Conservation (phyloP, 306 rosid species). For the Betula pendula region DNA sequence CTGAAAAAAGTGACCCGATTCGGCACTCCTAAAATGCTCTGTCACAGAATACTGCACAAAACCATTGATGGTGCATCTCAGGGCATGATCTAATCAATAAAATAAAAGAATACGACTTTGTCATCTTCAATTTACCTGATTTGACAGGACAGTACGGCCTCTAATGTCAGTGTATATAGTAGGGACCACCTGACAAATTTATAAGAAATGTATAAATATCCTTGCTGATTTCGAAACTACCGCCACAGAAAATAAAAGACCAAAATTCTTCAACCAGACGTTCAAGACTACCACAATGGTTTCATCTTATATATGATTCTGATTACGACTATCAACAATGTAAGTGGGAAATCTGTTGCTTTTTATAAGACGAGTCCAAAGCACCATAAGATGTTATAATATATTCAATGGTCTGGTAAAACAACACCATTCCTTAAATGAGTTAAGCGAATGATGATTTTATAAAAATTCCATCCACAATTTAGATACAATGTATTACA, state of each 20-base stretch:
- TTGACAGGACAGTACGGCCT: slow-evolving; percentile 67
- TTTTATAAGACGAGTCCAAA: not conserved
- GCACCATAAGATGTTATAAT: not conserved
- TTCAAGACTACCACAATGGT: not conserved
- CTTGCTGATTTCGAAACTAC: not conserved
- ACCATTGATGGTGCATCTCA: slow-evolving; percentile 28
- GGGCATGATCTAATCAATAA: slow-evolving; percentile 19
- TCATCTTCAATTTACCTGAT: slow-evolving; percentile 65
- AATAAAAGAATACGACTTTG: slow-evolving; percentile 10
- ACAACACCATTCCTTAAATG: not conserved
- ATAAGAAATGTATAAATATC: not conserved
- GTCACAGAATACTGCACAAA: slow-evolving; percentile 84
- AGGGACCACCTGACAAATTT: slow-evolving; percentile 78
- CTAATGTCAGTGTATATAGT: slow-evolving; percentile 61
- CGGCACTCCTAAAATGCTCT: slow-evolving; percentile 81
- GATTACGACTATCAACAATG: not conserved
- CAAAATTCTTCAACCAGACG: not conserved
- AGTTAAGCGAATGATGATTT: not conserved
- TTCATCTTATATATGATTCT: not conserved
- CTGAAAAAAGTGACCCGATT: slow-evolving; percentile 33
- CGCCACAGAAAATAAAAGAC: not conserved
- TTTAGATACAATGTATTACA: not conserved
- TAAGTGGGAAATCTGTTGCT: not conserved
- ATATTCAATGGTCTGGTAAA: not conserved
- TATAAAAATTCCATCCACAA: not conserved